Conservation (phyloP, 768 basidiomycete species). For the Chalciporus pseudorubinellus region DNA sequence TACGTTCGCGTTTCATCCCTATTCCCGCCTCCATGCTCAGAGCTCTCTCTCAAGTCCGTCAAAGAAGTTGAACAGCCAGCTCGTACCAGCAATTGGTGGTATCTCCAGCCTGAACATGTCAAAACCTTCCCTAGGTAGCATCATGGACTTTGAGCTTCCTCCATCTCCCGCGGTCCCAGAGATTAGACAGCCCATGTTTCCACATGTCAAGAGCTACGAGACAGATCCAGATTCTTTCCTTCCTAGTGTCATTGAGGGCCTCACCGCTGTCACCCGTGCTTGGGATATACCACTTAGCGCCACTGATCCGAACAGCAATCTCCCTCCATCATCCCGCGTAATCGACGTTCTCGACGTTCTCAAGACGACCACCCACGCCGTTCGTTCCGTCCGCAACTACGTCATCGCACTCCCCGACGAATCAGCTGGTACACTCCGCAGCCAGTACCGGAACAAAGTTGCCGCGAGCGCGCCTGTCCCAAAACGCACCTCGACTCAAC, state of each 20-base stretch:
- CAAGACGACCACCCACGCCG: conserved; percentile 74
- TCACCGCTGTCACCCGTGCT: conserved; percentile 56
- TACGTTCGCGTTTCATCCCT: conserved; percentile 37
- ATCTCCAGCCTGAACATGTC: conserved; percentile 40
- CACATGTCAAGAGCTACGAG: conserved; percentile 63
- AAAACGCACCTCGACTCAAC: conserved; percentile 35
- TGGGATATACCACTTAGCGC: conserved; percentile 50
- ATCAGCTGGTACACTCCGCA: conserved; percentile 50
- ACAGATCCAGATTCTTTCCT: conserved; percentile 76
- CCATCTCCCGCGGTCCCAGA: conserved; percentile 63
- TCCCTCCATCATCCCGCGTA: conserved; percentile 24
- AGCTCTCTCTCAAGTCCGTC: conserved; percentile 31
- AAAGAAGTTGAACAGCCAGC: conserved; percentile 54
- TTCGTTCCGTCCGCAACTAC: conserved; percentile 83
- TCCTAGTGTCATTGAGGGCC: conserved; percentile 74
- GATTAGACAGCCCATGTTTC: conserved; percentile 41
- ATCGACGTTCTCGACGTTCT: conserved; percentile 67
- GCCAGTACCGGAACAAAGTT: conserved; percentile 56
- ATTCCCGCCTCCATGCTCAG: conserved; percentile 4
- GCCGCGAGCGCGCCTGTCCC: conserved; percentile 32
- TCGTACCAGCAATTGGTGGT: conserved; percentile 78
- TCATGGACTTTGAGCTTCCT: conserved; percentile 60
- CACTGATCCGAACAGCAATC: conserved; percentile 8
- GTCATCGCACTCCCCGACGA: conserved; percentile 80
- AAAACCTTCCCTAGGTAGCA: conserved; percentile 40